A percentile compares a stretch with the other conserved stretches of the same genome.
These are phyloP conservation scores for Cardamine chenopodiifolia DNA, from an alignment of 345 rosid species.

Conservation along the genomic window DNA sequence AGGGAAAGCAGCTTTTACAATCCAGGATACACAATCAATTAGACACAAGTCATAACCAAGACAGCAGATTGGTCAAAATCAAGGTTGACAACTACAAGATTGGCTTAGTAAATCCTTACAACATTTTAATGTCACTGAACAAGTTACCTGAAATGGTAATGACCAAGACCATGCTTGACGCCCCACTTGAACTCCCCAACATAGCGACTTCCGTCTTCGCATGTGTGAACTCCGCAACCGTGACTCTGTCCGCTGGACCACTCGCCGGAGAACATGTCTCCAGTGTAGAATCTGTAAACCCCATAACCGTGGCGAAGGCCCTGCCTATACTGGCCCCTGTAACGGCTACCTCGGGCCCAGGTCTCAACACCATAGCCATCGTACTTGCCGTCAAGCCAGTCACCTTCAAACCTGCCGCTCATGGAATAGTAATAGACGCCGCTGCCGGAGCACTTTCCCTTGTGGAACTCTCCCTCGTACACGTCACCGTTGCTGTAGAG, in stretches of 20 bases:
- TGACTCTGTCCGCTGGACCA: constrained; percentile 99
- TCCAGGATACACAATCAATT: neutral
- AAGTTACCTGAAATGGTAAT: constrained; percentile 86
- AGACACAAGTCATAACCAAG: neutral
- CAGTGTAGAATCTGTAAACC: constrained; percentile 86
- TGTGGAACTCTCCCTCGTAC: constrained; percentile 86
- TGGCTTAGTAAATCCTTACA: too few species aligned
- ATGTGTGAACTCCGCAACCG: constrained; percentile 93
- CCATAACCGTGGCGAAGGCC: constrained; percentile 91
- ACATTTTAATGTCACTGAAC: neutral
- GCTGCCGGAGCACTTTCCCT: constrained; percentile 84
- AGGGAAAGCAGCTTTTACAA: neutral
- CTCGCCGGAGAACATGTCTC: constrained; percentile 92
- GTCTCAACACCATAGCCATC: constrained; percentile 94
- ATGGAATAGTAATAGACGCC: constrained; percentile 89
- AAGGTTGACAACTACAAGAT: too few species aligned
- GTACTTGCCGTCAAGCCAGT: constrained; percentile 92
- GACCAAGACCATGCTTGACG: constrained; percentile 95
- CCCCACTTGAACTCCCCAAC: constrained; percentile 98
- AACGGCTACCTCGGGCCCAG: constrained; percentile 96
- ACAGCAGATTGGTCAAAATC: neutral
- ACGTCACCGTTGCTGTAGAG: constrained; percentile 87
- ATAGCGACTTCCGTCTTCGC: constrained; percentile 91
- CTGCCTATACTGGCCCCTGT: constrained; percentile 81
- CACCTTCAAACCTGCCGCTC: constrained; percentile 94